phyloP scores from a whole-genome alignment of 768 basidiomycete genomes.

The Cystobasidium tubakii region DNA sequence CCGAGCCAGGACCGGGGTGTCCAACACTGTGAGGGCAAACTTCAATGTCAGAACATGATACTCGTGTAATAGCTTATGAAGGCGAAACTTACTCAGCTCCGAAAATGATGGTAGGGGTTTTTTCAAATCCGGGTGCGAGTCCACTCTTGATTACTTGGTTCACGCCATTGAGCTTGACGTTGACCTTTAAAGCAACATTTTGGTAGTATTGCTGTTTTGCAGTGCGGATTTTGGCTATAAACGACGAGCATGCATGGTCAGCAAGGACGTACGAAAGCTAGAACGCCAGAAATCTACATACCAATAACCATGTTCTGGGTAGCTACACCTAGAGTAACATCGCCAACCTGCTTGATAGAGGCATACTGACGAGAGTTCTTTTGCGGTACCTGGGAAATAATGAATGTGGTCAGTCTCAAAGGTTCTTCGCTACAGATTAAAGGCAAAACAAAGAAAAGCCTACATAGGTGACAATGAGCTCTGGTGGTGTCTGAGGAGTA shows the following conservation, averaged over 20 bases:
- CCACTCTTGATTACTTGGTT: slow-evolving; percentile 34
- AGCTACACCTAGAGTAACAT: slow-evolving; percentile 38
- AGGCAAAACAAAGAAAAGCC: background rate
- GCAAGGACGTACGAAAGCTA: too few relatives aligned
- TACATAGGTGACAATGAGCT: slow-evolving; percentile 27
- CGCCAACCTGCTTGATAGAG: slow-evolving; percentile 39
- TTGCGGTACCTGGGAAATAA: slow-evolving; percentile 1
- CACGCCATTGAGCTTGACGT: slow-evolving; percentile 39
- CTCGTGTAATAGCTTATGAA: background rate
- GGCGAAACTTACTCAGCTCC: slow-evolving; percentile 29
- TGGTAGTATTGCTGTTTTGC: slow-evolving; percentile 35
- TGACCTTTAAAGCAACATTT: slow-evolving; percentile 40
- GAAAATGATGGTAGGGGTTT: slow-evolving; percentile 32
- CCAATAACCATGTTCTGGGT: slow-evolving; percentile 41
- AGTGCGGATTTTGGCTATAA: slow-evolving; percentile 36
- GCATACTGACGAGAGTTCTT: slow-evolving; percentile 31
- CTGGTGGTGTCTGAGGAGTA: slow-evolving; percentile 8
- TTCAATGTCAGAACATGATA: background rate
- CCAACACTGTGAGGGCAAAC: slow-evolving; percentile 32
- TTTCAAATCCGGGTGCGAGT: slow-evolving; percentile 19
- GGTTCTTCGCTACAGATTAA: background rate
- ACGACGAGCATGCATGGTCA: too few relatives aligned
- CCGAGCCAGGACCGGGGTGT: slow-evolving; percentile 39
- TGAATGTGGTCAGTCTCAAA: background rate
- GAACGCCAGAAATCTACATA: background rate